Base-by-base conservation (phyloP, 2,329 filamentous ascomycete genomes). In the Aspergillus candidus region DNA sequence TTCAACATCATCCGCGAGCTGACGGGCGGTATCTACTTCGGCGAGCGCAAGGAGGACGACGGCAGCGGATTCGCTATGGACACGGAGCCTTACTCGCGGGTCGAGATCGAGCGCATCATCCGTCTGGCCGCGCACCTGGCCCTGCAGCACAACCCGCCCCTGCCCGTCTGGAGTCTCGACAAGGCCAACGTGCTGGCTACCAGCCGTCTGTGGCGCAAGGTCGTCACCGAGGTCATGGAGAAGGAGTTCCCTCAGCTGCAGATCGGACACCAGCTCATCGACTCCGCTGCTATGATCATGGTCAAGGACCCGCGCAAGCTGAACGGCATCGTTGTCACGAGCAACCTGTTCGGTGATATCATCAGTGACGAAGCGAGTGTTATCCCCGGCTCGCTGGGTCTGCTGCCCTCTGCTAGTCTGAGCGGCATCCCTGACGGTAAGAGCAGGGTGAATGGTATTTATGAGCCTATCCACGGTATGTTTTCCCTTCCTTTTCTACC, bases 101-200 rank as follows among this genome's bases (percentile, higher is more conserved):
- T 76, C 41, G 93, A 97, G 75, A 84, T 97, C 51, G 88, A 94
- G 78, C 83, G 91, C 40, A 82, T 97, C 55, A 86, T 85, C 8
- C 78, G 90, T 32, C 77, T 96, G 34, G 90, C 84, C 2, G 91
- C 82, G 5, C 81, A 84, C 70, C 75, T 97, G 18, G 91, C 91
- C 3, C 75, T 90, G 41, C 83, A 84, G 39, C 79, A 84, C 55
- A 76, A 84, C 65, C 86, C 87, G 1, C 86, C 86, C 1, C 75
- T 83, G 32, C 84, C 84, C 43, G 88, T 96, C 37, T 88, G 82
- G 83, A 88, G 81, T 62, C 72, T 96, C 61, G 93, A 97, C 71
- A 97, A 97, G 81, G 93, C 91, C 44, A 97, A 97, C 63, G 91
- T 97, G 40, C 78, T 97, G 52, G 91, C 91, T 2, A 95, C 90